These are phyloP conservation scores for Capsicum pubescens DNA, from an alignment of 257 asterid genomes.

Conservation along the genomic window DNA sequence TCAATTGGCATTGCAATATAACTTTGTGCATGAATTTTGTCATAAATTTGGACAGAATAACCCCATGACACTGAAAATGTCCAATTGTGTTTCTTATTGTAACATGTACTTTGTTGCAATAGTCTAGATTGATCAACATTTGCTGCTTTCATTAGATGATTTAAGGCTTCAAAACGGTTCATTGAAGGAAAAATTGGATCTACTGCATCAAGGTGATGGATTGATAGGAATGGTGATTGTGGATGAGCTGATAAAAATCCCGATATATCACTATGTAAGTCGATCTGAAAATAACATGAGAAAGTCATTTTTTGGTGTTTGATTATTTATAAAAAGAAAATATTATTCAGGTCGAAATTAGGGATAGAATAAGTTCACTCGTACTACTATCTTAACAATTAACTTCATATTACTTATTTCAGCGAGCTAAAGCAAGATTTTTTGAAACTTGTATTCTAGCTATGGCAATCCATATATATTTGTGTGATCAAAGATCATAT, in stretches of 20 bases:
- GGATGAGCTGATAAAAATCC: constrained; percentile 35
- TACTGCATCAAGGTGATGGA: constrained; percentile 26
- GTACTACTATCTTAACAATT: background rate
- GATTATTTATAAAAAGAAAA: background rate
- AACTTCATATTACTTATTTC: background rate
- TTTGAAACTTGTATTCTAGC: too few species aligned
- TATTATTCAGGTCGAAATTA: too few species aligned
- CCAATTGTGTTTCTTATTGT: constrained; percentile 22
- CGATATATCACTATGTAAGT: constrained; percentile 34
- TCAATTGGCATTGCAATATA: constrained; percentile 29
- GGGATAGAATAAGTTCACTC: background rate
- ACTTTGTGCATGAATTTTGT: constrained; percentile 9
- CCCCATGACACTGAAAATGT: constrained; percentile 32
- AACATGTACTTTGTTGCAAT: constrained; percentile 28
- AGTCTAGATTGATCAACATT: constrained; percentile 25
- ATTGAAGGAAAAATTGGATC: constrained; percentile 26
- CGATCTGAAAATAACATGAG: constrained; percentile 29
- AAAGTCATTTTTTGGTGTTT: background rate
- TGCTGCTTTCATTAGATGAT: constrained; percentile 31
- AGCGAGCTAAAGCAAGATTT: too few species aligned
- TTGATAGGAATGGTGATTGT: constrained; percentile 29
- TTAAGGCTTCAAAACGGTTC: constrained; percentile 28
- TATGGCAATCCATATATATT: too few species aligned
- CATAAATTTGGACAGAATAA: constrained; percentile 24
- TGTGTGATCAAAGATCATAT: too few species aligned